These are phyloP conservation scores for Microcyclospora tardicrescens DNA, from an alignment of 2,329 filamentous ascomycete species.

Conservation along the genomic window DNA sequence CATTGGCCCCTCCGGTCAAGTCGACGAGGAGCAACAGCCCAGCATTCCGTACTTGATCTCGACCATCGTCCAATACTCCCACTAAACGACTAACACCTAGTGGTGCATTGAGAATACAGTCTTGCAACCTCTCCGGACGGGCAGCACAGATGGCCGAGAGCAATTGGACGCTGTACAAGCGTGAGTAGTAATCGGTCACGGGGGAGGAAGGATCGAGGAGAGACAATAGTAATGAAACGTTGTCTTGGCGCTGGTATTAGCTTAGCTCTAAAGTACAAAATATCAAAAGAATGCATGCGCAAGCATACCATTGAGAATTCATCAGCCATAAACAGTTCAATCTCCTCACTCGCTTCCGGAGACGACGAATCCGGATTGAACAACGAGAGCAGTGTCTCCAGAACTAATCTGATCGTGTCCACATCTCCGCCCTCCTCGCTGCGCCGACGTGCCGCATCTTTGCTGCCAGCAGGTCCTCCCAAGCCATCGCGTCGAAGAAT, in stretches of 20 bases:
- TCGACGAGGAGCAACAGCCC: constrained; percentile 76
- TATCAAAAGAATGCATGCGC: background rate
- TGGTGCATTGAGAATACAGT: constrained; percentile 82
- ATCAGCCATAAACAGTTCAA: constrained; percentile 89
- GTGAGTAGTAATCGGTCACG: constrained; percentile 49
- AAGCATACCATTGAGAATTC: constrained; percentile 75
- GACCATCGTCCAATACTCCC: constrained; percentile 65
- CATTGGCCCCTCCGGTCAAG: constrained; percentile 64
- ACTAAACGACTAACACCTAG: constrained; percentile 80
- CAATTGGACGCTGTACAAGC: constrained; percentile 81
- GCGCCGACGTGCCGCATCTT: constrained; percentile 39
- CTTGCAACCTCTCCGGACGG: constrained; percentile 80
- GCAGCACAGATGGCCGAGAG: constrained; percentile 75
- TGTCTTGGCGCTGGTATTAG: constrained; percentile 67
- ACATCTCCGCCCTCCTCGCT: constrained; percentile 48
- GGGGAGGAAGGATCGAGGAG: constrained; percentile 81
- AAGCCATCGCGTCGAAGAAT: constrained; percentile 64
- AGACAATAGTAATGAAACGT: constrained; percentile 79
- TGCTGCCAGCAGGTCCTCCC: constrained; percentile 13
- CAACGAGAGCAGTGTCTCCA: constrained; percentile 91
- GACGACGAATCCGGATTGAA: constrained; percentile 58
- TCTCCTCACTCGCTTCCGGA: constrained; percentile 87
- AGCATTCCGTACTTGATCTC: constrained; percentile 79
- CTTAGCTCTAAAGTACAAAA: constrained; percentile 18
- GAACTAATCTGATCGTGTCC: constrained; percentile 85